Base-by-base conservation (phyloP, 768 basidiomycete species). In the Tricholoma terreum region DNA sequence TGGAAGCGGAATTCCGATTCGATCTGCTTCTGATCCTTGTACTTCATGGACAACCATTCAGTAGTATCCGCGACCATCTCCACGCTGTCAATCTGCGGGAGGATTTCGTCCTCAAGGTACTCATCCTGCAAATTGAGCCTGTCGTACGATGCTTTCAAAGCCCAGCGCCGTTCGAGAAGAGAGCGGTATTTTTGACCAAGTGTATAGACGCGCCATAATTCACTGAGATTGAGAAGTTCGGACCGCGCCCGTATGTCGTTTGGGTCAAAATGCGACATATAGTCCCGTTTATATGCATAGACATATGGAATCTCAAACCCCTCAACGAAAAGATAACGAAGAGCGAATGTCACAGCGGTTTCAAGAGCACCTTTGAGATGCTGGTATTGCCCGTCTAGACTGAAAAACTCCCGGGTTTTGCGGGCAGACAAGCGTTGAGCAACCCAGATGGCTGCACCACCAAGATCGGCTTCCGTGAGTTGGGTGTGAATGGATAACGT, bases 281-380 rank as follows among this genome's bases (percentile, higher is more conserved):
- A 89, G 69, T 99, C 97, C 35, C 91, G 83, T 65, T 91, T 92
- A 77, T 98, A 93, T 15, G 86, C 84, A 89, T 90, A 97, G 60
- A 98, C 86, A 73, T 94, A 95, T 0, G 97, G 94, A 6, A 98
- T 95, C 70, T 99, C 97, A 61, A 90, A 88, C 64, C 92, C 85
- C 42, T 93, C 85, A 50, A 92, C 73, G 71, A 98, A 95, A 54
- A 98, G 79, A 68, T 85, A 91, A 33, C 85, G 81, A 34, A 99
- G 79, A 48, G 88, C 85, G 61, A 80, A 83, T 1, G 87, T 84
- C 58, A 98, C 90, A 3, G 94, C 91, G 58, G 83, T 73, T 56
- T 93, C 85, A 57, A 97, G 77, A 8, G 85, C 81, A 31, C 80
- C 76, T 38, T 87, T 81, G 57, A 91, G 82, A 42, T 82, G 73